A percentile compares a stretch with the other conserved stretches of the same genome.
phyloP scores from a whole-genome alignment of 352 stramenopile species.

The Globisporangium spiculum region DNA sequence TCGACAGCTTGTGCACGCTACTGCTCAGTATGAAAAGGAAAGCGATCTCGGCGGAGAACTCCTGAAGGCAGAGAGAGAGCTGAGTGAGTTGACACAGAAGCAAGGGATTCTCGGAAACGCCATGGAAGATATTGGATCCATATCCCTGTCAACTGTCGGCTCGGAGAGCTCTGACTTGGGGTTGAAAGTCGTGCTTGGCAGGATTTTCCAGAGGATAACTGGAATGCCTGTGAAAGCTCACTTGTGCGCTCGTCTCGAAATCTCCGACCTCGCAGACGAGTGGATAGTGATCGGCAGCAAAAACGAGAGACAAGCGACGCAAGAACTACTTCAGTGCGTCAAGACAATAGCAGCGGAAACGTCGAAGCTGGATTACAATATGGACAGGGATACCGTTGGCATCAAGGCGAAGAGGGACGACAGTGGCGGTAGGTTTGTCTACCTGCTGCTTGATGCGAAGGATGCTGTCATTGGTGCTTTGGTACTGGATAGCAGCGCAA shows the following conservation, averaged over 20 bases:
- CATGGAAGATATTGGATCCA: neutral
- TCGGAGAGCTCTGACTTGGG: neutral
- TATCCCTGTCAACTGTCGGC: neutral
- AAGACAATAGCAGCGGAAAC: neutral
- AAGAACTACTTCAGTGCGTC: slow-evolving; percentile 3
- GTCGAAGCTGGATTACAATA: neutral
- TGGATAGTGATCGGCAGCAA: slow-evolving; percentile 7
- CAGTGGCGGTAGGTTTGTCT: neutral
- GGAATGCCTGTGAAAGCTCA: neutral
- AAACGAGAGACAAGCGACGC: neutral
- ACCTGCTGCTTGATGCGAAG: neutral
- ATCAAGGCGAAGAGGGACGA: neutral
- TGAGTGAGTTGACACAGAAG: neutral
- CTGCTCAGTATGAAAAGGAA: neutral
- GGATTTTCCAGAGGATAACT: neutral
- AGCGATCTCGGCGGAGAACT: neutral
- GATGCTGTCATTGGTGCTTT: neutral
- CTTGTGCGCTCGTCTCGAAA: neutral
- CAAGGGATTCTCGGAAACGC: neutral
- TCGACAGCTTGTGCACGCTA: neutral
- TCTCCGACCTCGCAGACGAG: neutral
- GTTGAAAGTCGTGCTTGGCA: neutral
- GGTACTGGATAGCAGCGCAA: neutral
- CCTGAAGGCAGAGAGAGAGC: neutral
- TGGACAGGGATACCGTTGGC: neutral